Conservation (phyloP, 257 asterid species). For the Plectranthus barbatus region DNA sequence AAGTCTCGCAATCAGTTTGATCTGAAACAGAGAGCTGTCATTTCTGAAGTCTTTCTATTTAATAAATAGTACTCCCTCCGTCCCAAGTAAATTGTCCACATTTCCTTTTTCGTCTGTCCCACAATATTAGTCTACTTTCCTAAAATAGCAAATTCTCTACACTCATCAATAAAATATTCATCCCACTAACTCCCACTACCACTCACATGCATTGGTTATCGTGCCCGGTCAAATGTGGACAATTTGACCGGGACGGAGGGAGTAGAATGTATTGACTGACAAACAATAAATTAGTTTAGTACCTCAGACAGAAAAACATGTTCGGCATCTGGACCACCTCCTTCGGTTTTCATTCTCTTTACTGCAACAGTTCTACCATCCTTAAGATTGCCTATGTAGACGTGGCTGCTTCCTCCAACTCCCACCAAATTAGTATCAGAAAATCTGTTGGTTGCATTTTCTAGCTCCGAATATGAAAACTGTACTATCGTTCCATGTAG, state of each 20-base stretch:
- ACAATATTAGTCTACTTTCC: too few relatives aligned
- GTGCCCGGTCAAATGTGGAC: too few relatives aligned
- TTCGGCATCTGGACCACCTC: conserved; percentile 65
- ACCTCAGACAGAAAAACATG: conserved; percentile 81
- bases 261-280: not conserved
- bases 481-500: conserved; percentile 50
- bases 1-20: conserved; percentile 81
- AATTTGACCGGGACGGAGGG: too few relatives aligned
- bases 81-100: too few relatives aligned
- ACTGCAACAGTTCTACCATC: conserved; percentile 83
- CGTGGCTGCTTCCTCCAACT: conserved; percentile 90
- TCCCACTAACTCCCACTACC: too few relatives aligned
- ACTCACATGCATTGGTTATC: too few relatives aligned
- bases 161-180: too few relatives aligned
- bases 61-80: not conserved
- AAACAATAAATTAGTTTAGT: not conserved
- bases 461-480: conserved; percentile 74
- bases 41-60: not conserved
- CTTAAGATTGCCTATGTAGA: conserved; percentile 65
- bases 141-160: too few relatives aligned
- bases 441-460: conserved; percentile 67
- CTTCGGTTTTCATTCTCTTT: conserved; percentile 64
- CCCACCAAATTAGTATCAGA: conserved; percentile 73
- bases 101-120: too few relatives aligned
- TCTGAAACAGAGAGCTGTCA: conserved; percentile 31